Conservation (phyloP, 2,329 filamentous ascomycete species). For the Didymella sp. region DNA sequence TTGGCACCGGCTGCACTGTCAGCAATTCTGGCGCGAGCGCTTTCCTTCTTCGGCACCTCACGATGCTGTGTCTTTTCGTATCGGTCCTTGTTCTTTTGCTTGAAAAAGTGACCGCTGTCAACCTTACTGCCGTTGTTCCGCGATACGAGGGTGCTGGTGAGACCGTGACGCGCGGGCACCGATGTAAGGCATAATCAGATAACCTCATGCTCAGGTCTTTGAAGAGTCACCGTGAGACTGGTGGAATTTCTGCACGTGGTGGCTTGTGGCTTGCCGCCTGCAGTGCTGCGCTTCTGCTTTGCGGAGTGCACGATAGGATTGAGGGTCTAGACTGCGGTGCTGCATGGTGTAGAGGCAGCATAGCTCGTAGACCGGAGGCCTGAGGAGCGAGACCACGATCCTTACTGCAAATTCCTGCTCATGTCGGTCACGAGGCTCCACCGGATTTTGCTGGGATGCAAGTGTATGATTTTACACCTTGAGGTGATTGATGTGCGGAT, state of each 20-base stretch:
- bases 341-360: background rate
- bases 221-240: background rate
- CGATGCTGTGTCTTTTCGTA: background rate
- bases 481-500: too few relatives aligned
- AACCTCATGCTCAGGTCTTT: background rate
- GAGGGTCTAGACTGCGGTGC: constrained; percentile 5
- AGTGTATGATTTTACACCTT: too few relatives aligned
- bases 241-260: constrained; percentile 12
- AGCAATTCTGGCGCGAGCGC: background rate
- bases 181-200: background rate
- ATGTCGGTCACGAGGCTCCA: background rate
- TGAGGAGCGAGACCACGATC: background rate
- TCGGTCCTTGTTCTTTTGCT: background rate
- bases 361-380: background rate
- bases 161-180: background rate
- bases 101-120: too few relatives aligned
- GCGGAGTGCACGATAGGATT: constrained; percentile 8
- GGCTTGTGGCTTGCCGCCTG: constrained; percentile 6
- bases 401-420: background rate
- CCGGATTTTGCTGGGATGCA: background rate
- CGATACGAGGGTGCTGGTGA: background rate
- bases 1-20: constrained; percentile 1
- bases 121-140: background rate
- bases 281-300: background rate
- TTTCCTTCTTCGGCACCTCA: background rate